Base-by-base conservation (phyloP, 148 eudicot genomes). In the Pharnaceum exiguum region DNA sequence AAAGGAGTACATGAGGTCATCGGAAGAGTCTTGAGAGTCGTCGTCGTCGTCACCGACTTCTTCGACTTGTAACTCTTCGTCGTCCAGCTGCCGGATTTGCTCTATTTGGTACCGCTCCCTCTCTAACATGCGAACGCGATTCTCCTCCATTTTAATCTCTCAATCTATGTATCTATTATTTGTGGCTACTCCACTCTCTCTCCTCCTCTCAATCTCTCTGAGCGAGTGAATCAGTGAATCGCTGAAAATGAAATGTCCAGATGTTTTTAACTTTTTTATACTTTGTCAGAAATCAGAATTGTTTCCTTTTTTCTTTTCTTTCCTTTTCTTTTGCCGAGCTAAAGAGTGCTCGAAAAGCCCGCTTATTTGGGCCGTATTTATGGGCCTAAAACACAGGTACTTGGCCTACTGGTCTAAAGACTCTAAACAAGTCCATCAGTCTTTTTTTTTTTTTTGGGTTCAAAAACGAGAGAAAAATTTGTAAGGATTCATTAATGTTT, bases 1-100 rank as follows among this genome's bases (percentile, higher is more conserved):
- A 25, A 44, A 5, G 10, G 21, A 25, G 38, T 77, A 75, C 78
- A 63, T 49, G 45, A 31, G 19, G 22, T 66, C 86, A 17, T 74
- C 88, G 23, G 79, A 75, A 17, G 79, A 77, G 48, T 67, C 81
- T 3, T 77, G 65, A 3, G 44, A n/a, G 63, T 4, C 62, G 59
- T 43, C 75, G n/a, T n/a, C n/a, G n/a, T n/a, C n/a, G n/a, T n/a
- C 60, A n/a, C 80, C 94, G 54, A 85, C 96, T 67, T 91, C 96
- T 75, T 91, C 98, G 43, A 91, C 59, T 55, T 87, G 77, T 73
- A 91, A 79, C 59, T 76, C 90, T 66, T 91, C 97, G 1, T 62
- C 55, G 11, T 91, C 97, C 53, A 91, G 89, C 76, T 84, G 74
- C 13, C 82, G 60, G 24, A 84, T 82, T 62, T 82, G 94, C 72